These are phyloP conservation scores for Knoxia roxburghii DNA, from an alignment of 257 asterid genomes.

Conservation along the genomic window DNA sequence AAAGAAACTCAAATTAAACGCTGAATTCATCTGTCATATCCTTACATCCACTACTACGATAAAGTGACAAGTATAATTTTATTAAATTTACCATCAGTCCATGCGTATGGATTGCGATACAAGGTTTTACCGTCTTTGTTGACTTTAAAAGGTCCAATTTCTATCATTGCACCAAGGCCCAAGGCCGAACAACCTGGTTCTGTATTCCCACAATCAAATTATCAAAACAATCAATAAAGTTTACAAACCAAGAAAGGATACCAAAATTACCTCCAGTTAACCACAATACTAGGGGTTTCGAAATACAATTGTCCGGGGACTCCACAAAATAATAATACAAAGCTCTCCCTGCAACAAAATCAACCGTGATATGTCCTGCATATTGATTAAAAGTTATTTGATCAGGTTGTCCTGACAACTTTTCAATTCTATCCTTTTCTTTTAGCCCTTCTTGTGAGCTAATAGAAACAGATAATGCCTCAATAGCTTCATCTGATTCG, in stretches of 20 bases:
- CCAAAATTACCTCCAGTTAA: slow-evolving; percentile 57
- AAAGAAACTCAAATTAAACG: too few species aligned
- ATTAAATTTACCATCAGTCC: neutral
- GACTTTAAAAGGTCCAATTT: neutral
- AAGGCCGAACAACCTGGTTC: neutral
- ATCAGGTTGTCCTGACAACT: slow-evolving; percentile 50
- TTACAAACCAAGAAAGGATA: too few species aligned
- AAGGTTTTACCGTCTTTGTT: neutral
- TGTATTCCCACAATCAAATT: neutral
- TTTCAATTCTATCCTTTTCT: slow-evolving; percentile 30
- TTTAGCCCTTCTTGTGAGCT: slow-evolving; percentile 34
- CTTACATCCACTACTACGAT: too few species aligned
- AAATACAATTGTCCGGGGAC: slow-evolving; percentile 30
- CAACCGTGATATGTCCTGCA: slow-evolving; percentile 48
- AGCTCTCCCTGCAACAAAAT: slow-evolving; percentile 35
- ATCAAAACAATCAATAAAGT: too few species aligned
- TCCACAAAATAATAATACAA: slow-evolving; percentile 48
- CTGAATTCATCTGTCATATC: too few species aligned
- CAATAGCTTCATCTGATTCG: too few species aligned
- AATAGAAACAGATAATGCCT: neutral
- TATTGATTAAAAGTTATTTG: slow-evolving; percentile 40
- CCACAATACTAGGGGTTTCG: slow-evolving; percentile 47
- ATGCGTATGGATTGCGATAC: neutral
- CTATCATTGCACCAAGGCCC: neutral
- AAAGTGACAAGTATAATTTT: neutral